Evolutionary conservation across 306 rosid species (phyloP).

Genomic region (Acmispon strigosus): DNA sequence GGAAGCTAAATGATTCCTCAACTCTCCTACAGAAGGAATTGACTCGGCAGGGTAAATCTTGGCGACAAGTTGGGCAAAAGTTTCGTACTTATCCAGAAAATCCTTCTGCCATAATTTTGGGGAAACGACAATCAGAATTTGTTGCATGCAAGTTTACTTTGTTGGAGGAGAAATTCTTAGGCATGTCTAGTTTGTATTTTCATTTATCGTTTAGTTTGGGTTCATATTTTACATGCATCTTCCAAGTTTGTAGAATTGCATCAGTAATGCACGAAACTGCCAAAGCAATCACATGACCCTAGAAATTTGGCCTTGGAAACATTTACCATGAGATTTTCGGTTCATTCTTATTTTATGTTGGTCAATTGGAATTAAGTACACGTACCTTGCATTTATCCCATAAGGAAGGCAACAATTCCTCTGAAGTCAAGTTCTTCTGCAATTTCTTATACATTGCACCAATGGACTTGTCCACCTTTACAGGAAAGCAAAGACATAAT

Average conservation of each 20-base stretch:
- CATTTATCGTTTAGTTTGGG: not conserved
- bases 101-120: constrained; percentile 62
- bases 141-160: not conserved
- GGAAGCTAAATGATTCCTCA: constrained; percentile 63
- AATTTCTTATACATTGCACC: constrained; percentile 82
- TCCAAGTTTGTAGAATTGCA: not conserved
- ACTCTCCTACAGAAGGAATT: constrained; percentile 52
- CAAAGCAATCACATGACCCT: not conserved
- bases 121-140: constrained; percentile 20
- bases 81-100: constrained; percentile 81
- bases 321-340: not conserved
- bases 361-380: not conserved
- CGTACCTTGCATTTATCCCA: constrained; percentile 99
- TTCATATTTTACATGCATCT: not conserved
- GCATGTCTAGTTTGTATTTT: too few species aligned
- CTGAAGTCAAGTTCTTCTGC: constrained; percentile 93
- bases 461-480: constrained; percentile 81
- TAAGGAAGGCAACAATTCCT: constrained; percentile 90
- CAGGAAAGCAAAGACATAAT: constrained; percentile 8
- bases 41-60: constrained; percentile 78
- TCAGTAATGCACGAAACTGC: not conserved
- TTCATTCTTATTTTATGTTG: not conserved
- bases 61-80: constrained; percentile 73
- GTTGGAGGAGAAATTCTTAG: too few species aligned
- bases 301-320: not conserved